phyloP scores from a whole-genome alignment of 371 early-diverging fungal genomes.

The Apophysomyces sp. region DNA sequence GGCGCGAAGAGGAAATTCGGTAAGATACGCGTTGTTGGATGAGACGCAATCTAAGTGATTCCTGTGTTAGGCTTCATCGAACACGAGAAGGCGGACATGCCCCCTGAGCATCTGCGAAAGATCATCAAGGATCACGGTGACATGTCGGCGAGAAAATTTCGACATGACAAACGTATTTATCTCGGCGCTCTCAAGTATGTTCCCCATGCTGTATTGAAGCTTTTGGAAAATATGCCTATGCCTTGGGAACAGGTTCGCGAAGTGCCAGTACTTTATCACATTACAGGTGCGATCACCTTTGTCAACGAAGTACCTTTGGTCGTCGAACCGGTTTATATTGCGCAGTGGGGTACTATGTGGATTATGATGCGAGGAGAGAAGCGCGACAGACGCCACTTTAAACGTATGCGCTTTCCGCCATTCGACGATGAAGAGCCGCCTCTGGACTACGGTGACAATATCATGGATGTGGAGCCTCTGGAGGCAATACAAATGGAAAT shows the following conservation, averaged over 20 bases:
- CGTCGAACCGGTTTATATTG: constrained; percentile 94
- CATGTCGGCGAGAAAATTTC: constrained; percentile 96
- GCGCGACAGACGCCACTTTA: constrained; percentile 96
- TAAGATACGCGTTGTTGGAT: constrained; percentile 36
- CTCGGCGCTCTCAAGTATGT: constrained; percentile 98
- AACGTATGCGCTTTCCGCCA: constrained; percentile 98
- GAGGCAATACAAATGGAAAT: constrained; percentile 99
- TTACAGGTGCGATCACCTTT: constrained; percentile 98
- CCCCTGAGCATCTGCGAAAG: constrained; percentile 95
- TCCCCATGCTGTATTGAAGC: constrained; percentile 97
- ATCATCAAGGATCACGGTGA: constrained; percentile 98
- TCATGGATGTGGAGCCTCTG: constrained; percentile 95
- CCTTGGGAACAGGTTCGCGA: constrained; percentile 99
- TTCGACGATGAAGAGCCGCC: constrained; percentile 99
- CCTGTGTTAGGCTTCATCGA: constrained; percentile 55
- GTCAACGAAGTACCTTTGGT: constrained; percentile 97
- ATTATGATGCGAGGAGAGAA: constrained; percentile 99
- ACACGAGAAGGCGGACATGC: constrained; percentile 92
- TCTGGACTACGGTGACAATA: constrained; percentile 96
- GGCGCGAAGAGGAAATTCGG: constrained; percentile 93
- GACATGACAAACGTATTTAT: constrained; percentile 96
- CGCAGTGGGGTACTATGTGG: constrained; percentile 99
- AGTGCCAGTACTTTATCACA: constrained; percentile 97
- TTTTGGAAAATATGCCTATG: constrained; percentile 99
- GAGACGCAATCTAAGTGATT: neutral